These are phyloP conservation scores for Globisporangium apiculatum DNA, from an alignment of 352 stramenopile species.

Conservation along the genomic window DNA sequence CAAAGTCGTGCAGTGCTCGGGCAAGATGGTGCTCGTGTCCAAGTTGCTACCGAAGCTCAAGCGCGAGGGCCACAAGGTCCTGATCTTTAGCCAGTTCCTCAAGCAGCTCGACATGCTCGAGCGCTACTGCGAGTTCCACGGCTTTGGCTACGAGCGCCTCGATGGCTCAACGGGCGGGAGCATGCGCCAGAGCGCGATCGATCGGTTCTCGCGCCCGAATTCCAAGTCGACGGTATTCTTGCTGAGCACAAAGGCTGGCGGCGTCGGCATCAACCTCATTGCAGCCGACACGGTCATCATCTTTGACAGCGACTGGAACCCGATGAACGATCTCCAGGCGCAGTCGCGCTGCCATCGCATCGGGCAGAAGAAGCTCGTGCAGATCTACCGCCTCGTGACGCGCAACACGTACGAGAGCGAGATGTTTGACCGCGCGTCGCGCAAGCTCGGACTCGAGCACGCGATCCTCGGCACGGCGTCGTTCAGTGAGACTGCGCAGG, in stretches of 20 bases:
- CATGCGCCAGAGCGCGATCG: constrained; percentile 91
- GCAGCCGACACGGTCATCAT: constrained; percentile 99
- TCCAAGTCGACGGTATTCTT: constrained; percentile 98
- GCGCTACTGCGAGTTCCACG: constrained; percentile 89
- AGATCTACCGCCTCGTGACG: constrained; percentile 97
- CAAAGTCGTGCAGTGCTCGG: constrained; percentile 79
- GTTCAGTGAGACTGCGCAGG: constrained; percentile 88
- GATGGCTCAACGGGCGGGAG: constrained; percentile 89
- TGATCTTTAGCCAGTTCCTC: constrained; percentile 96
- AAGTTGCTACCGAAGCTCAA: constrained; percentile 90
- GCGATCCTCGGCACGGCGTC: constrained; percentile 94
- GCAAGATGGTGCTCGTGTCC: constrained; percentile 88
- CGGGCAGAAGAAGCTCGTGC: constrained; percentile 97
- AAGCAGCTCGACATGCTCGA: constrained; percentile 92
- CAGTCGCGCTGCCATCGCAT: constrained; percentile 95
- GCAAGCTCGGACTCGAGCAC: constrained; percentile 98
- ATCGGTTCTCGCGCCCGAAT: constrained; percentile 93
- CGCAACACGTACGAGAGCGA: constrained; percentile 99
- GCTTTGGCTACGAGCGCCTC: constrained; percentile 85
- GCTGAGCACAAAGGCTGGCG: constrained; percentile 96
- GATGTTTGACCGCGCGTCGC: constrained; percentile 98
- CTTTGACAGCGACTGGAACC: constrained; percentile 99
- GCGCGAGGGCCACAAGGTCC: constrained; percentile 88
- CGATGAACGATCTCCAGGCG: constrained; percentile 91
- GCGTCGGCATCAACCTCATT: constrained; percentile 98